phyloP scores from a whole-genome alignment of 2,329 filamentous ascomycete genomes.

The Colletotrichum neosansevieriae region DNA sequence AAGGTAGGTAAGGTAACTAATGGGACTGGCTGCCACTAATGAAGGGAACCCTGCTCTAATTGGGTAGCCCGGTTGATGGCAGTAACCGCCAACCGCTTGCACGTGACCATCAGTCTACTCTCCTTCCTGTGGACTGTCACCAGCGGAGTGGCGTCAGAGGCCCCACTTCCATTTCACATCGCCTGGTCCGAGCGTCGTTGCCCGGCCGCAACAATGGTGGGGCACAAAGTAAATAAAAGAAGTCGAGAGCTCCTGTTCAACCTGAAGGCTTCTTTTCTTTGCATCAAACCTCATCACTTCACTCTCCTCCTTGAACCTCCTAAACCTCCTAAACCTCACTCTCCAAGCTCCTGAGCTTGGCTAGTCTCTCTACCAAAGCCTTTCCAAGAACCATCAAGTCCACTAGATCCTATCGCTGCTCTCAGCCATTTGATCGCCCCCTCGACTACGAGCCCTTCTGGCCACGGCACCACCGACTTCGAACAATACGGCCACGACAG shows the following conservation, averaged over 20 bases:
- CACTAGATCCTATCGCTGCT: slow-evolving; percentile 62
- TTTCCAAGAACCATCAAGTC: slow-evolving; percentile 53
- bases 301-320: slow-evolving; percentile 37
- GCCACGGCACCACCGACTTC: slow-evolving; percentile 59
- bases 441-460: slow-evolving; percentile 58
- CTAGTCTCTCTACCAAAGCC: slow-evolving; percentile 43
- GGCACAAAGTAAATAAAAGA: slow-evolving; percentile 62
- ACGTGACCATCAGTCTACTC: slow-evolving; percentile 17
- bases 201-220: slow-evolving; percentile 46
- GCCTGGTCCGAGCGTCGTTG: slow-evolving; percentile 39
- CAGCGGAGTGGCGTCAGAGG: slow-evolving; percentile 14
- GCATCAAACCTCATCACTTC: slow-evolving; percentile 43
- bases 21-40: no score
- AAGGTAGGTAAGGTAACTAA: no score
- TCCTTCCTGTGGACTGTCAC: no score
- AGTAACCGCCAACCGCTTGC: not conserved
- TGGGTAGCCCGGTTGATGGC: no score
- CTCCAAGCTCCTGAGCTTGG: slow-evolving; percentile 43
- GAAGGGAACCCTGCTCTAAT: no score
- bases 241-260: slow-evolving; percentile 43
- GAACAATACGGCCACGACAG: slow-evolving; percentile 57
- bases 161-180: not conserved
- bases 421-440: slow-evolving; percentile 60
- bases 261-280: slow-evolving; percentile 43
- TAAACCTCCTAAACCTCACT: no score